These are phyloP conservation scores for Populus hybrid DNA, from an alignment of 441 rosid species.

Conservation along the genomic window DNA sequence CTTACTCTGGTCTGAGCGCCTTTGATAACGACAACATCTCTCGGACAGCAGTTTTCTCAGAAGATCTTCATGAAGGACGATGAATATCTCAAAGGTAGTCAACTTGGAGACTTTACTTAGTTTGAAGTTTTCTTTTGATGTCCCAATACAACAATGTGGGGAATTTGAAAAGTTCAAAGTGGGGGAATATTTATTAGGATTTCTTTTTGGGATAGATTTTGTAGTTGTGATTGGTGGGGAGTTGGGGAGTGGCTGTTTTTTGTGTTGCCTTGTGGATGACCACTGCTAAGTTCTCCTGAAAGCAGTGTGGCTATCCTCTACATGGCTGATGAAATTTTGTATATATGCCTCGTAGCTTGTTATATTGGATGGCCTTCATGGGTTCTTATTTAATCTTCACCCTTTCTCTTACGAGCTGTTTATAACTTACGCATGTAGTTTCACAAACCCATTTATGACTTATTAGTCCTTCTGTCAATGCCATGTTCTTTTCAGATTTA, in stretches of 20 bases:
- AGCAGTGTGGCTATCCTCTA: constrained; percentile 20
- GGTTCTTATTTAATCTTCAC: constrained; percentile 1
- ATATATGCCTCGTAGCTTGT: constrained; percentile 33
- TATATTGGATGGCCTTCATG: constrained; percentile 20
- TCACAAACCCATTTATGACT: neutral
- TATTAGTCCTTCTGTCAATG: neutral
- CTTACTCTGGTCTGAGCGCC: constrained; percentile 77
- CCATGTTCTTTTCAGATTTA: neutral
- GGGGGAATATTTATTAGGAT: constrained; percentile 13
- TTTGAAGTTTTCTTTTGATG: constrained; percentile 13
- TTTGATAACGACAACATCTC: constrained; percentile 73
- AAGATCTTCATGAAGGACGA: constrained; percentile 96
- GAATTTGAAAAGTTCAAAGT: constrained; percentile 12
- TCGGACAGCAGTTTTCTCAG: constrained; percentile 75
- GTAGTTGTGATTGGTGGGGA: constrained; percentile 19
- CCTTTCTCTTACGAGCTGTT: neutral
- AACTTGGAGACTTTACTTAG: constrained; percentile 11
- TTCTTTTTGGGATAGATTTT: constrained; percentile 24
- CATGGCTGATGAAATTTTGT: constrained; percentile 35
- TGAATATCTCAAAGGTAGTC: constrained; percentile 30
- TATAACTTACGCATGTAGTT: neutral
- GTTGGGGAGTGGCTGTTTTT: constrained; percentile 22
- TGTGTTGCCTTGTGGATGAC: constrained; percentile 21
- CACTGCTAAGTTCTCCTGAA: constrained; percentile 25
- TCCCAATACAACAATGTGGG: constrained; percentile 13